These are phyloP conservation scores for Pezicula rhizophila DNA, from an alignment of 2,329 filamentous ascomycete species.

Conservation along the genomic window DNA sequence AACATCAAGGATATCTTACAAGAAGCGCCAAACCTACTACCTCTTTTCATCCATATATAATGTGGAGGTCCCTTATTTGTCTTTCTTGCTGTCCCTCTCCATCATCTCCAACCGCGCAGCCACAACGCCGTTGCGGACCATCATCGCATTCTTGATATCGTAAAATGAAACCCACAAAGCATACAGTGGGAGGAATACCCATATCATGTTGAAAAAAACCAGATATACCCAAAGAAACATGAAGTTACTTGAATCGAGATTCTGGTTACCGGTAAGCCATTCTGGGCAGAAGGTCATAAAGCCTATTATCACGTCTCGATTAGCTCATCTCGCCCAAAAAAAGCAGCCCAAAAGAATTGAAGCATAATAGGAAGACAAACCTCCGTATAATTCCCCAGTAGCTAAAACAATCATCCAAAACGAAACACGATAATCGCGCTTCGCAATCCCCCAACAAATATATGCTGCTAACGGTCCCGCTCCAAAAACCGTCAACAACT, in stretches of 20 bases:
- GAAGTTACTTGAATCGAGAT: slow-evolving; percentile 59
- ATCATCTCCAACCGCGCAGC: slow-evolving; percentile 18
- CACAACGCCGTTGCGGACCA: slow-evolving; percentile 27
- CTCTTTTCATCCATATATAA: no score
- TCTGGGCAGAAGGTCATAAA: slow-evolving; percentile 69
- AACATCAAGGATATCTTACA: no score
- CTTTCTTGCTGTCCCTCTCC: slow-evolving; percentile 25
- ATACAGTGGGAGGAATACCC: slow-evolving; percentile 59
- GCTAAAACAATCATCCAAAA: slow-evolving; percentile 60
- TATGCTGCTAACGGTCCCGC: slow-evolving; percentile 54
- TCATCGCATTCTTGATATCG: slow-evolving; percentile 51
- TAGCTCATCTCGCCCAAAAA: not conserved
- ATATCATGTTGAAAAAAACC: slow-evolving; percentile 63
- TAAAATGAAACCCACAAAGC: slow-evolving; percentile 47
- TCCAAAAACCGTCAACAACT: slow-evolving; percentile 59
- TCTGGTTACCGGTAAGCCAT: slow-evolving; percentile 57
- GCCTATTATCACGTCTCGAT: slow-evolving; percentile 30
- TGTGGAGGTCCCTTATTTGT: slow-evolving; percentile 1
- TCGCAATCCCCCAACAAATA: slow-evolving; percentile 55
- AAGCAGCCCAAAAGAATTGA: not conserved
- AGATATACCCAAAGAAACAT: slow-evolving; percentile 59
- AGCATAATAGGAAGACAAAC: slow-evolving; percentile 28
- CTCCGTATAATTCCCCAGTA: slow-evolving; percentile 61
- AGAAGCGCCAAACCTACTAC: no score
- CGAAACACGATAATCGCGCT: slow-evolving; percentile 46